phyloP scores from a whole-genome alignment of 768 basidiomycete species.

The Mycena haematopus region DNA sequence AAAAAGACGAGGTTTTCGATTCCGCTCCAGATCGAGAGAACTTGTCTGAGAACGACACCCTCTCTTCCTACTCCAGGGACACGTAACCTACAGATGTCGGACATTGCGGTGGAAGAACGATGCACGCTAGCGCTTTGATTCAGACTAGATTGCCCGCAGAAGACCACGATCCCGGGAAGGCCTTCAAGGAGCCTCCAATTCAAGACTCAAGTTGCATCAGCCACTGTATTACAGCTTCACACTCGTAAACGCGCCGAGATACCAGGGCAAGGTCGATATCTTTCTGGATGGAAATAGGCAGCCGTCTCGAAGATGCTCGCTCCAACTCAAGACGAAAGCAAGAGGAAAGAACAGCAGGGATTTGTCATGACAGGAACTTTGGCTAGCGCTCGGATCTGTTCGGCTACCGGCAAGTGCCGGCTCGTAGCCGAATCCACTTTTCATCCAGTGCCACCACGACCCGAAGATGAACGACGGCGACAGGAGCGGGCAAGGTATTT shows the following conservation, averaged over 20 bases:
- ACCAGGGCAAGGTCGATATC: neutral
- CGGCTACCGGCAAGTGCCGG: no score
- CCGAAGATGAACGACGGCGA: no score
- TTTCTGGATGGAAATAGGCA: neutral
- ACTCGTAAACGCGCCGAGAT: neutral
- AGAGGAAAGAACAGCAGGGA: no score
- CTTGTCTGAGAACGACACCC: neutral
- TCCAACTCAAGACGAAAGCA: neutral
- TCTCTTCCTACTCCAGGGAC: neutral
- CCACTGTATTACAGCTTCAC: neutral
- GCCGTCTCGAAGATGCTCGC: neutral
- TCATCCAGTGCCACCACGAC: no score
- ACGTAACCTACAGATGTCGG: neutral
- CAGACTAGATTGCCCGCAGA: no score
- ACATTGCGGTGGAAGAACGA: neutral
- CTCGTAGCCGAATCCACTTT: no score
- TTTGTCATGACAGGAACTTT: no score
- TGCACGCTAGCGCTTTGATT: neutral
- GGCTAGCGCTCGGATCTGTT: no score
- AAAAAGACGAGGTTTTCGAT: neutral
- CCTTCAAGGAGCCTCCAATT: no score
- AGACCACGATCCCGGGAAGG: no score
- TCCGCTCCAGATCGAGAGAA: neutral
- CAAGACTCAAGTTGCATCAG: neutral
- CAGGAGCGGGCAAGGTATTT: no score